Percentiles rank a stretch among this genome's conserved stretches.
phyloP scores from a whole-genome alignment of 2,329 filamentous ascomycete genomes.

The Colletotrichum siamense region DNA sequence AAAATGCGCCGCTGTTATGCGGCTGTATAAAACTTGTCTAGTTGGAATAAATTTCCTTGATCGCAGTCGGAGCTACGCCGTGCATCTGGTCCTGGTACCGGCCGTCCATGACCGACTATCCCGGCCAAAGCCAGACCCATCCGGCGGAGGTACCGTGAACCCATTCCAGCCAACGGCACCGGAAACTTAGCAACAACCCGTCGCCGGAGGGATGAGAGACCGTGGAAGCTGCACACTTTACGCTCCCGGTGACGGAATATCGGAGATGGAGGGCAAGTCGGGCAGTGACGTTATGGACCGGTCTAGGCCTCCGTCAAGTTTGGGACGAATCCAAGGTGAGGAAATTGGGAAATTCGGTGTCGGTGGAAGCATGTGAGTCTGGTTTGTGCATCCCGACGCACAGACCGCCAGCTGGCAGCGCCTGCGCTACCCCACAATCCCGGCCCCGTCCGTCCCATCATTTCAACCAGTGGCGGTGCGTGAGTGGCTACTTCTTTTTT shows the following conservation, averaged over 20 bases:
- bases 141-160: background rate
- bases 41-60: background rate
- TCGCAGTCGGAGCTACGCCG: background rate
- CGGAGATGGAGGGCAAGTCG: background rate
- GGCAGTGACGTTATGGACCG: constrained; percentile 11
- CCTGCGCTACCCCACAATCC: background rate
- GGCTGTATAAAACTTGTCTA: background rate
- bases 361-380: constrained; percentile 3
- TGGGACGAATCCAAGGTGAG: background rate
- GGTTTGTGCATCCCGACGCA: background rate
- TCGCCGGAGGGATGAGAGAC: background rate
- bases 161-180: background rate
- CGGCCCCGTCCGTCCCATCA: constrained; percentile 5
- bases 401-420: background rate
- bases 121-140: background rate
- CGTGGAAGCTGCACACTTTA: background rate
- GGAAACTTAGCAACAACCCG: background rate
- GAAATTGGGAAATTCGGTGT: background rate
- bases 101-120: background rate
- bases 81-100: background rate
- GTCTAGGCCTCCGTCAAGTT: background rate
- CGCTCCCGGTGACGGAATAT: background rate
- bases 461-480: constrained; percentile 6
- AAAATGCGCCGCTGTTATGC: background rate
- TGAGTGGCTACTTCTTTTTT: background rate